Base-by-base conservation (phyloP, 306 rosid genomes). In the Castanea mollissima region DNA sequence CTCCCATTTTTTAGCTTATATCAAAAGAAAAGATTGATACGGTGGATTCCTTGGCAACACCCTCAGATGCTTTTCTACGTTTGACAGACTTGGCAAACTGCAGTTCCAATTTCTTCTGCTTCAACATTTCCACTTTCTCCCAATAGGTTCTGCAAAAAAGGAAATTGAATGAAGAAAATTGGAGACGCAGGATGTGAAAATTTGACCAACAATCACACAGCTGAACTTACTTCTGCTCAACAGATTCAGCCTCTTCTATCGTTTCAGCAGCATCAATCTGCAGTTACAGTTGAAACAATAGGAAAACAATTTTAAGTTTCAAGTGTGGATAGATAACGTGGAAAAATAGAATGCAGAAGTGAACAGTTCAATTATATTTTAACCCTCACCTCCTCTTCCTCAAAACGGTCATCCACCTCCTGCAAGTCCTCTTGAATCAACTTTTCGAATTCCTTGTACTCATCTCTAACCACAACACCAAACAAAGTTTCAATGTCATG, bases 401-500 rank as follows among this genome's bases (percentile, higher is more conserved):
- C 99, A 67, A 95, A 23, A 73, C 98, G 96, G 82, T 95, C 69
- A 82, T 95, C 94, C 60, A 91, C 99, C 92, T 90, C 92, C 81
- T 73, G 60, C 96, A 95, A 83, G 87, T 95, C 98, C 77, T 91
- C 97, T 85, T 93, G 97, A 86, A 95, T 95, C 94, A 89, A 79
- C 94, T 95, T 91, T 73, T 95, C 97, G 74, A 90, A 95, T 83
- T 95, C 98, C 83, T 91, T 95, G 87, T 91, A 95, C 86, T 93
- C 99, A 31, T 95, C 98, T 77, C 99, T 95, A 75, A 34, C 20
- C 69, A 79, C 79, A 76, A 87, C 76, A 87, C 76, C 75, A 15
- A 57, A 75, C 79, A 88, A 60, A 81, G 32, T 70, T 32, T 70
- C 62, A 68, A 73, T 29, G 14, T 69, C 59, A 41, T 83, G 60